phyloP scores from a whole-genome alignment of 169 alveolate genomes.

The Cryptosporidium bovis region DNA sequence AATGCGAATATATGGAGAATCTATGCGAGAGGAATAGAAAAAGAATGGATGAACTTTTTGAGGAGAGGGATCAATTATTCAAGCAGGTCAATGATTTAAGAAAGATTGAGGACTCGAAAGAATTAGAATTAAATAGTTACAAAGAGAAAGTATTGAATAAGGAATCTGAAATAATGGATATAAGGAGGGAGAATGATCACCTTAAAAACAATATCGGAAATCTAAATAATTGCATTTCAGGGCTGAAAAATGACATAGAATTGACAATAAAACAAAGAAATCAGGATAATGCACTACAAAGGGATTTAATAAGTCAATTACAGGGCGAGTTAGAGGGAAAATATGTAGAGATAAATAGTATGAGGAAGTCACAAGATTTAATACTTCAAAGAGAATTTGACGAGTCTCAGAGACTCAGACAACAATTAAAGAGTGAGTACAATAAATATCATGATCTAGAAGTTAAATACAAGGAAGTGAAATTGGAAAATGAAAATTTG shows the following conservation, averaged over 20 bases:
- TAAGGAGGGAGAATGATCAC: conserved; percentile 50
- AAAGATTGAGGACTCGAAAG: conserved; percentile 14
- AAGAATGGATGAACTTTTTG: conserved; percentile 52
- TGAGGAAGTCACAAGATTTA: conserved; percentile 56
- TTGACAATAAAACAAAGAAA: conserved; percentile 43
- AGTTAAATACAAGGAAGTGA: neutral
- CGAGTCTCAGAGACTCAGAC: conserved; percentile 59
- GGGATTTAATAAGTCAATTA: conserved; percentile 54
- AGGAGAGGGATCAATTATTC: conserved; percentile 53
- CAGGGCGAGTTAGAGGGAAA: conserved; percentile 61
- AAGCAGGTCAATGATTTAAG: conserved; percentile 54
- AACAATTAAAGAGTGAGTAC: conserved; percentile 26
- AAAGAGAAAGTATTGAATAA: conserved; percentile 15
- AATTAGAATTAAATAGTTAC: conserved; percentile 8
- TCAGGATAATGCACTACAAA: conserved; percentile 69
- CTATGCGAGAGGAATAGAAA: conserved; percentile 36
- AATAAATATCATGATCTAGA: conserved; percentile 10
- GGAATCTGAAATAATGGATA: conserved; percentile 38
- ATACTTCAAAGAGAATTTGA: conserved; percentile 74
- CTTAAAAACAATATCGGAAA: conserved; percentile 12
- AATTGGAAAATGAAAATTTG: neutral
- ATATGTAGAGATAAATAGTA: conserved; percentile 51
- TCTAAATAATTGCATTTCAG: conserved; percentile 27
- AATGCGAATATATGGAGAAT: conserved; percentile 66
- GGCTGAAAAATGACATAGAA: conserved; percentile 40